Conservation (phyloP, 2,329 filamentous ascomycete genomes). For the Tympanopsis confertula region DNA sequence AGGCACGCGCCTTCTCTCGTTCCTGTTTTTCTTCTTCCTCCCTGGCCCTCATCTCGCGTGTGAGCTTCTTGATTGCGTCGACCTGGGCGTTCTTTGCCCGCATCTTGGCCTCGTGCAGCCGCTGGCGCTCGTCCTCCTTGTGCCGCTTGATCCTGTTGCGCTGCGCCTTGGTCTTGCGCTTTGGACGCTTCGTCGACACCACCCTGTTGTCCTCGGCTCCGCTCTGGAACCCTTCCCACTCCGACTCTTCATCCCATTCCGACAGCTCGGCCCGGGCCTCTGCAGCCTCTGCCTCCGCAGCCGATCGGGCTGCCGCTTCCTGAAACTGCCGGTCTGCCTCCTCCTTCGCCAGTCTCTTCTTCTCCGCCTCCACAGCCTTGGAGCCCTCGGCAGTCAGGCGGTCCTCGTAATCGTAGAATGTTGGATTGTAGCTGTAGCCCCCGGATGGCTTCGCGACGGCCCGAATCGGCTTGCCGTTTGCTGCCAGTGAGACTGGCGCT, state of each 20-base stretch:
- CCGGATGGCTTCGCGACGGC: slow-evolving; percentile 69
- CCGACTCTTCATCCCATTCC: slow-evolving; percentile 76
- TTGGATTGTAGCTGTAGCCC: slow-evolving; percentile 85
- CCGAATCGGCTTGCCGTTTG: slow-evolving; percentile 67
- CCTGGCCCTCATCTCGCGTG: slow-evolving; percentile 32
- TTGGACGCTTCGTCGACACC: slow-evolving; percentile 60
- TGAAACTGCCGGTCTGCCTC: slow-evolving; percentile 55
- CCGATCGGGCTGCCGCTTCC: slow-evolving; percentile 58
- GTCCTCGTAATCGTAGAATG: slow-evolving; percentile 73
- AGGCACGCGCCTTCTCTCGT: slow-evolving; percentile 36
- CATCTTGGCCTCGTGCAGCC: slow-evolving; percentile 64
- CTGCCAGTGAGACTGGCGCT: slow-evolving; percentile 70
- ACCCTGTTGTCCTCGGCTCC: slow-evolving; percentile 53
- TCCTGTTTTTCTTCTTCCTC: slow-evolving; percentile 37
- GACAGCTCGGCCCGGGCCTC: slow-evolving; percentile 54
- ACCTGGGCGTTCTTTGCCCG: slow-evolving; percentile 64
- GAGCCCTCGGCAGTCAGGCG: slow-evolving; percentile 64
- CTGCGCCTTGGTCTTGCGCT: slow-evolving; percentile 76
- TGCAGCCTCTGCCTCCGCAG: slow-evolving; percentile 64
- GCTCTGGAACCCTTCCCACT: slow-evolving; percentile 83
- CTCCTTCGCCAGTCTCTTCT: slow-evolving; percentile 56
- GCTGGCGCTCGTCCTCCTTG: slow-evolving; percentile 72
- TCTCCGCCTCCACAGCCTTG: slow-evolving; percentile 69
- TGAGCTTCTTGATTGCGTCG: slow-evolving; percentile 60
- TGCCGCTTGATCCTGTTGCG: slow-evolving; percentile 78